A percentile compares a stretch with the other conserved stretches of the same genome.
Evolutionary conservation across 257 asterid genomes (phyloP).

Genomic region (Paraleonurus japonicus): DNA sequence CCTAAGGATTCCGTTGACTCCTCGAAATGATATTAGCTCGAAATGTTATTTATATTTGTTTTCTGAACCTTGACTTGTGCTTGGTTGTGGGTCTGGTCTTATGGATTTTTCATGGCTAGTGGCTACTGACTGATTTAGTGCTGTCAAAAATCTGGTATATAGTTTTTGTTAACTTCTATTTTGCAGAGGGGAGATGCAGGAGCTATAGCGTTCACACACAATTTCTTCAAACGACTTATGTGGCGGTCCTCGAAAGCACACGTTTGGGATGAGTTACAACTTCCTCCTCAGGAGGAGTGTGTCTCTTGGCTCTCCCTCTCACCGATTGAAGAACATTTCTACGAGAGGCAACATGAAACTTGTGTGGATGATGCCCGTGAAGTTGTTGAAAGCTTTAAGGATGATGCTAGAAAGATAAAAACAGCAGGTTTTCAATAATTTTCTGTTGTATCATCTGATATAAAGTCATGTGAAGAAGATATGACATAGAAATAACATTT

Average conservation of each 20-base stretch:
- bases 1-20: no score
- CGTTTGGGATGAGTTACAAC: conserved; percentile 79
- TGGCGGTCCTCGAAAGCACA: conserved; percentile 92
- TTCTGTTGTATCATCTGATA: conserved; percentile 8
- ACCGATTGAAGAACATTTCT: conserved; percentile 90
- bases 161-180: conserved; percentile 12
- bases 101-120: background rate
- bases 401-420: conserved; percentile 48
- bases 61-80: conserved; percentile 13
- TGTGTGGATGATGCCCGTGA: conserved; percentile 90
- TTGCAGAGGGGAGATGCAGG: conserved; percentile 85
- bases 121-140: background rate
- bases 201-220: conserved; percentile 69
- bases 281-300: conserved; percentile 91
- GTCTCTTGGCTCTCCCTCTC: conserved; percentile 87
- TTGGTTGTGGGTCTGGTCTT: conserved; percentile 14
- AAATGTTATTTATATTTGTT: conserved; percentile 11
- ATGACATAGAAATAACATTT: background rate
- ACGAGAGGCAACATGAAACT: conserved; percentile 90
- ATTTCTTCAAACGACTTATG: conserved; percentile 69
- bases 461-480: conserved; percentile 20
- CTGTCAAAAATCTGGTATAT: conserved; percentile 3
- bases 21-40: background rate
- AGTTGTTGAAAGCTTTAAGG: conserved; percentile 69
- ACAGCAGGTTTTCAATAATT: conserved; percentile 46